Base-by-base conservation (phyloP, 2,329 filamentous ascomycete species). In the Fusarium nodosum region DNA sequence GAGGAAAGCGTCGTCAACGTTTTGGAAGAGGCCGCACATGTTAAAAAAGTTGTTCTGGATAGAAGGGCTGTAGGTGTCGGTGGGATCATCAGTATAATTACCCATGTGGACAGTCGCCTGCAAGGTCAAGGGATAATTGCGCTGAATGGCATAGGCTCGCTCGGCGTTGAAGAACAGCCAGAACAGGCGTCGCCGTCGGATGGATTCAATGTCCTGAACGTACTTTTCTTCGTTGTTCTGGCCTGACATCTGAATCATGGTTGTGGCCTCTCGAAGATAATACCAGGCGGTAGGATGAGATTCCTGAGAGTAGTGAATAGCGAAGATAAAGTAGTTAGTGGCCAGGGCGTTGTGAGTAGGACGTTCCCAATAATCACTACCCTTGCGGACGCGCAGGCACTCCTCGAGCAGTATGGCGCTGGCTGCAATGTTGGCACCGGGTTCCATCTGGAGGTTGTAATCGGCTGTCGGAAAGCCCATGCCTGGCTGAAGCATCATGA, bases 281-380 rank as follows among this genome's bases (percentile, higher is more conserved):
- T 90, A 94, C 92, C 92, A 95, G 2, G 91, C 92, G 77, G 90
- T 89, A 66, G 91, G 89, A 76, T 94, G 91, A 76, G 90, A 84
- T 66, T 93, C 91, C 47, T 93, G 81, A 38, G 88, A 90, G 64
- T 91, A 90, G 76, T 91, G 88, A 60, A 90, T 90, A 38, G 87
- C 90, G 72, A 93, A 94, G 28, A 95, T 77, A 77, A 95, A 94
- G 78, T 92, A 93, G 56, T 90, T 93, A n/a, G 91, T 93, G 61
- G 90, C 88, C 15, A 93, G 77, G 45, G 82, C 86, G 72, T 88
- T 87, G 61, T 86, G 77, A 11, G 82, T 87, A 10, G 88, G 84
- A 16, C 80, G 80, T 53, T 88, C 86, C 33, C 87, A 81, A 66
- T 88, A 88, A 62, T 91, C 88, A 67, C 85, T 86, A 24, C 86